These are phyloP conservation scores for Rugonectria rugulosa DNA, from an alignment of 2,329 filamentous ascomycete genomes.

Conservation along the genomic window DNA sequence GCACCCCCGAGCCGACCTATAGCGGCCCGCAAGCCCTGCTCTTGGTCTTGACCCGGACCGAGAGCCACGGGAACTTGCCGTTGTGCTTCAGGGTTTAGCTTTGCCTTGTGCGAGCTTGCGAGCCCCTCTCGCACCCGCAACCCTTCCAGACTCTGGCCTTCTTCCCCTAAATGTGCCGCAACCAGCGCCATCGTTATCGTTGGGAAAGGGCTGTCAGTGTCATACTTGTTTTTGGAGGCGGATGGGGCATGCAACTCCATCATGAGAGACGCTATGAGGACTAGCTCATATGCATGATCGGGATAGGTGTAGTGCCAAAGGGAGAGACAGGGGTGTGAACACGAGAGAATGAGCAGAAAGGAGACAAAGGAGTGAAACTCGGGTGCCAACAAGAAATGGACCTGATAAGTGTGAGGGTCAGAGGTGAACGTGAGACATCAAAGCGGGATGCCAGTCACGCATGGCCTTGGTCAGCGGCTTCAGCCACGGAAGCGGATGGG, in stretches of 20 bases:
- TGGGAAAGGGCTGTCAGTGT: constrained; percentile 33
- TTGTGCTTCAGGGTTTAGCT: neutral
- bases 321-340: neutral
- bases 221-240: no score
- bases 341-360: neutral
- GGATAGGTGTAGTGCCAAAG: neutral
- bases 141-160: constrained; percentile 2
- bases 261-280: constrained; percentile 21
- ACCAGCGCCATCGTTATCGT: constrained; percentile 16
- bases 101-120: neutral
- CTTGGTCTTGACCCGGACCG: neutral
- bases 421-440: constrained; percentile 1
- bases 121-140: neutral
- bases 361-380: neutral
- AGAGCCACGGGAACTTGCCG: neutral
- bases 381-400: neutral
- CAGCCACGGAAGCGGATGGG: neutral
- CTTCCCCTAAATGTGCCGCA: constrained; percentile 1
- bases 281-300: constrained; percentile 3
- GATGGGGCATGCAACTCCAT: constrained; percentile 6
- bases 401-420: neutral
- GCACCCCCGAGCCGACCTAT: no score
- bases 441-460: neutral
- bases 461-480: neutral
- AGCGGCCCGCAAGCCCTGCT: neutral